Base-by-base conservation (phyloP, 2,329 filamentous ascomycete species). In the Emydomyces testavorans region DNA sequence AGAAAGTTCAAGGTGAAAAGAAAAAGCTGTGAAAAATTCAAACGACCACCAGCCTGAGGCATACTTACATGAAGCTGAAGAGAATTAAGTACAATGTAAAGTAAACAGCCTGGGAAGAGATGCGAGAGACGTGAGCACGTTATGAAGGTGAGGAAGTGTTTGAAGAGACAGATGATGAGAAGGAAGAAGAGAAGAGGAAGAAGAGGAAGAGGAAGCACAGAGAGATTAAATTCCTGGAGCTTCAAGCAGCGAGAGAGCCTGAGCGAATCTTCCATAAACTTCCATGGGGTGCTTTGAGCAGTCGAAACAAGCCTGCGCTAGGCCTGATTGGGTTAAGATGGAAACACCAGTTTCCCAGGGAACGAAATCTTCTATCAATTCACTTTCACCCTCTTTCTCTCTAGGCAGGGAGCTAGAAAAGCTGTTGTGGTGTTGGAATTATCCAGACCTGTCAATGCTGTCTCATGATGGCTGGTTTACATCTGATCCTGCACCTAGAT, bases 201-300 rank as follows among this genome's bases (percentile, higher is more conserved):
- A 52, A 48, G 50, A 53, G 50, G 52, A 50, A 37, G 48, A 43
- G 49, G 49, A 52, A 51, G 51, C 37, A 26, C 16, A 26, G 41
- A 39, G 26, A 50, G 36, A 34, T 39, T 48, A 48, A 42, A 48
- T 43, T 47, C 47, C 23, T 52, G 40, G 34, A 37, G 47, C 41
- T 49, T 44, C 35, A 11, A 45, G 40, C 35, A 49, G 47, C 37
- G 15, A 40, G 29, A 47, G 43, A 49, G 46, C 15, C 52, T 50
- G 40, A 53, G 52, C 53, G 53, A 55, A 55, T 50, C 50, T 55
- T 55, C 53, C 52, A 55, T 44, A 39, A 46, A 53, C 35, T 55
- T 55, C 53, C 52, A 55, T 52, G 46, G 42, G 20, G 28, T 51
- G 44, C 50, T 49, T 40, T 32, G 11, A 18, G 26, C 45, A 2